Evolutionary conservation across 1,284 basidiomycete species (phyloP), one percentile per base, ranked within the genome.

Genomic region (Puccinia sorghi): DNA sequence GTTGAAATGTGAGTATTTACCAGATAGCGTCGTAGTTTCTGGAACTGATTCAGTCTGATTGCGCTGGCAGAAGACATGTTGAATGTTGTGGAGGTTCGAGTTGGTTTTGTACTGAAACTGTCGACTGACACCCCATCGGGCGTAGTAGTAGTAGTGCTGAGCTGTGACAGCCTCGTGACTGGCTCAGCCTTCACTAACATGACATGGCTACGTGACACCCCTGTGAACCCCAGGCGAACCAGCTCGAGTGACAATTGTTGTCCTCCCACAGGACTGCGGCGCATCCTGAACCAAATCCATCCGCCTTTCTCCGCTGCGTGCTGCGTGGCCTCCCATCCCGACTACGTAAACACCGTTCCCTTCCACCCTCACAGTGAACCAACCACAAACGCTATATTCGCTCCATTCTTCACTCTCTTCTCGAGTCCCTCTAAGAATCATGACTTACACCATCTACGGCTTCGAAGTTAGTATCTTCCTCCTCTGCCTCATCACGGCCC

Each of bases 371-470:
- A 2, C 32, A 32, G 32, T 32, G 32, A 32, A 32, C 32, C 32
- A 32, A 32, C 32, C 32, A 32, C 32, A 32, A 32, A 32, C 32
- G 4, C 32, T 32, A 4, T 32, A 32, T 32, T 32, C 32, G 32
- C 32, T 32, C 1, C 32, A n/a, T 22, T 6, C 9, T 17, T 57
- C 54, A 57, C 27, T 57, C 32, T 13, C 39, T 15, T 22, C 37
- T 3, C 32, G 4, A 32, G 32, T 39, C 39, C 15, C 22, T 22
- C 17, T 63, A 27, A 15, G 27, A 59, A 66, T n/a, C 50, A 75
- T 75, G 72, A 50, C 61, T 57, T 75, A 64, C 72, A 75, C 72
- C 52, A 41, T 75, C 48, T 75, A 75, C 48, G 72, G 72, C 8
- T 50, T 25, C 43, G 61, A 75, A n/a, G 72, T 75, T 59, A 61